These are phyloP conservation scores for Aspergillus ibericus DNA, from an alignment of 2,329 filamentous ascomycete genomes.

Conservation along the genomic window DNA sequence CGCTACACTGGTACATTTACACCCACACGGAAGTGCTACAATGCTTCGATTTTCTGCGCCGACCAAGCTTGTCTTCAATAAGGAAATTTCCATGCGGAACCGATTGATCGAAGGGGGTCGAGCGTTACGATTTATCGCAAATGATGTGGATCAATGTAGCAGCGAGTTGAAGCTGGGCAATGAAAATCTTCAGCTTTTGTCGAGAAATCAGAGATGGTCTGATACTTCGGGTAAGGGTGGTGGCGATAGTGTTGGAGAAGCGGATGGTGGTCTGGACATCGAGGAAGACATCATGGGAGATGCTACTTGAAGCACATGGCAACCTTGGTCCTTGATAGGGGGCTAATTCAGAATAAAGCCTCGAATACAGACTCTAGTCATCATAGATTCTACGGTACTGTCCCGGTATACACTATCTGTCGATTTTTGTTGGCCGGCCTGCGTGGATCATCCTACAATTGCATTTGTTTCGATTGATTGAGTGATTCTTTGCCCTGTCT, in stretches of 20 bases:
- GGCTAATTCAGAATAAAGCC: background rate
- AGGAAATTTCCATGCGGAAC: constrained; percentile 38
- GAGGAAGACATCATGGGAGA: constrained; percentile 46
- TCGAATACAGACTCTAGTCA: background rate
- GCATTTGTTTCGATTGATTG: too few relatives aligned
- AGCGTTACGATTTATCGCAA: constrained; percentile 52
- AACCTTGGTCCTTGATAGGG: background rate
- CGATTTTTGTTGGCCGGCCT: too few relatives aligned
- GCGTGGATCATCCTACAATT: too few relatives aligned
- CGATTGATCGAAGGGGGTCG: constrained; percentile 52
- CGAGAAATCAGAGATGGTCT: constrained; percentile 46
- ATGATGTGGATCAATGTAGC: constrained; percentile 56
- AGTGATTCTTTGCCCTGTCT: too few relatives aligned
- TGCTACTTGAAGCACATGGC: constrained; percentile 19
- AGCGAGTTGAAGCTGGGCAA: constrained; percentile 57
- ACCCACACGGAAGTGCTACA: constrained; percentile 38
- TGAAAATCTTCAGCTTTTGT: constrained; percentile 58
- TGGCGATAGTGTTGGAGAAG: constrained; percentile 8
- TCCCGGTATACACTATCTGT: too few relatives aligned
- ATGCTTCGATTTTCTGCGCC: constrained; percentile 56
- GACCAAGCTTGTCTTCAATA: constrained; percentile 32
- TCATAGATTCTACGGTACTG: too few relatives aligned
- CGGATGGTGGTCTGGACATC: constrained; percentile 26
- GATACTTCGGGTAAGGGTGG: constrained; percentile 21
- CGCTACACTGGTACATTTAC: constrained; percentile 50